A percentile compares a stretch with the other conserved stretches of the same genome.
These are phyloP conservation scores for Mollisiaceae sp. DNA, from an alignment of 2,329 filamentous ascomycete genomes.

Conservation along the genomic window DNA sequence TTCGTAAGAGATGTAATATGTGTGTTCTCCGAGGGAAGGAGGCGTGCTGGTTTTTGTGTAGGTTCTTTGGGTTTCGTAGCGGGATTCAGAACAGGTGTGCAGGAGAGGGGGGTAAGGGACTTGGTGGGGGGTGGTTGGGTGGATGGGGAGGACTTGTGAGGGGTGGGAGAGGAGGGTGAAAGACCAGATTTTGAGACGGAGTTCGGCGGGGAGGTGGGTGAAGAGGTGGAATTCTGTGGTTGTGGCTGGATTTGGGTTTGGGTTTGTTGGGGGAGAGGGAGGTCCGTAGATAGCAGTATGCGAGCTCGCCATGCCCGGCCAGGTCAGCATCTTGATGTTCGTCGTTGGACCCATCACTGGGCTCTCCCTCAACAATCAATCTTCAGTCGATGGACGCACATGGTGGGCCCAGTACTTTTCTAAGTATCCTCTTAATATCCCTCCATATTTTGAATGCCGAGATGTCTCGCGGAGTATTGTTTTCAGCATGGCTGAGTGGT, in stretches of 20 bases:
- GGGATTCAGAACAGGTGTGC: constrained; percentile 5
- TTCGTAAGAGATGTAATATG: not conserved
- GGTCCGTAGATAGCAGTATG: not conserved
- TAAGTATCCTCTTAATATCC: not conserved
- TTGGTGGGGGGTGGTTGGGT: not conserved
- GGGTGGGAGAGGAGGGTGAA: not conserved
- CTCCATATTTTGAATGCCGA: not conserved
- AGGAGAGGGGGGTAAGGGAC: constrained; percentile 3
- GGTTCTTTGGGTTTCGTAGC: not conserved
- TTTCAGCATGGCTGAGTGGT: no score
- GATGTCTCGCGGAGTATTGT: not conserved
- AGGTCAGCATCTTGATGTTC: constrained; percentile 1
- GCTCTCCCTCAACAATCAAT: not conserved
- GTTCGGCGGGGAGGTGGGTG: constrained; percentile 10
- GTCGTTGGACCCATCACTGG: not conserved
- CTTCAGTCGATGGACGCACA: not conserved
- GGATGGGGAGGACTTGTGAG: constrained; percentile 9
- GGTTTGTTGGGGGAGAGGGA: not conserved
- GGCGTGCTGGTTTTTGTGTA: not conserved
- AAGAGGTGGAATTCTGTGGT: constrained; percentile 11
- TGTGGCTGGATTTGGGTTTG: not conserved
- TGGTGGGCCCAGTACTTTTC: not conserved
- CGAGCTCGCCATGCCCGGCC: not conserved
- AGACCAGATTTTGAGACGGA: constrained; percentile 12
- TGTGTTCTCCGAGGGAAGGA: not conserved